Percentiles rank a stretch among this genome's conserved stretches.
Conservation (phyloP, 495 filamentous ascomycete species). For the Trichoderma parareesei region DNA sequence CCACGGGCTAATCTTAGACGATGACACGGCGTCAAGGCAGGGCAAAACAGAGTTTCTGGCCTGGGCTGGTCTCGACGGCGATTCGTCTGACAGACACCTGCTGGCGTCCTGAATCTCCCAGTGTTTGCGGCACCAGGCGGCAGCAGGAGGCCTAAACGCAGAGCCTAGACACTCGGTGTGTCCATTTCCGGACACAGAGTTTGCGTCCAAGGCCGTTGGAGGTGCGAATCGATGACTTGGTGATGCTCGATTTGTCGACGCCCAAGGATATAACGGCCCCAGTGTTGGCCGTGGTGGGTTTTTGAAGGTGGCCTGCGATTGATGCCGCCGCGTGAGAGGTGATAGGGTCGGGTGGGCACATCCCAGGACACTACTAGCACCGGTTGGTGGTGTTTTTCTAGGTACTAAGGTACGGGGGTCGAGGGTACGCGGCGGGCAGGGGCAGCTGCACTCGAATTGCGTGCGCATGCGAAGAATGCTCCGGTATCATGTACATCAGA, state of each 20-base stretch:
- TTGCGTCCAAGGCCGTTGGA: not conserved
- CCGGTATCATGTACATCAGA: not conserved
- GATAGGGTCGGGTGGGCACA: too few relatives aligned
- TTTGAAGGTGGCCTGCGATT: not conserved
- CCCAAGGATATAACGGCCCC: not conserved
- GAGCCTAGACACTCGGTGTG: not conserved
- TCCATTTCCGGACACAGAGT: not conserved
- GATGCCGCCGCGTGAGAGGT: not conserved
- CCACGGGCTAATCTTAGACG: not conserved
- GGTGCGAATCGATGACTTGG: not conserved
- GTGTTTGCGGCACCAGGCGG: not conserved
- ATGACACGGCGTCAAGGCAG: not conserved
- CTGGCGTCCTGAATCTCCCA: not conserved
- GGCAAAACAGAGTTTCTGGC: not conserved
- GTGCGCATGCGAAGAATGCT: not conserved
- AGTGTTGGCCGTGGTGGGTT: slow-evolving; percentile 1
- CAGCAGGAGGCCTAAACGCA: slow-evolving; percentile 4
- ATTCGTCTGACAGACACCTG: not conserved
- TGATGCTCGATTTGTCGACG: not conserved
- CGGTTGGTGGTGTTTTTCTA: too few relatives aligned
- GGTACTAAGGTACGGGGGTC: not conserved
- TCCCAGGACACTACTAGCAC: not conserved
- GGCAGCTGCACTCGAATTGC: too few relatives aligned
- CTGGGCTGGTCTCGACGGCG: not conserved
- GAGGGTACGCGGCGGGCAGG: too few relatives aligned